Evolutionary conservation across 495 filamentous ascomycete genomes (phyloP).

Genomic region (Annulohypoxylon stygium): DNA sequence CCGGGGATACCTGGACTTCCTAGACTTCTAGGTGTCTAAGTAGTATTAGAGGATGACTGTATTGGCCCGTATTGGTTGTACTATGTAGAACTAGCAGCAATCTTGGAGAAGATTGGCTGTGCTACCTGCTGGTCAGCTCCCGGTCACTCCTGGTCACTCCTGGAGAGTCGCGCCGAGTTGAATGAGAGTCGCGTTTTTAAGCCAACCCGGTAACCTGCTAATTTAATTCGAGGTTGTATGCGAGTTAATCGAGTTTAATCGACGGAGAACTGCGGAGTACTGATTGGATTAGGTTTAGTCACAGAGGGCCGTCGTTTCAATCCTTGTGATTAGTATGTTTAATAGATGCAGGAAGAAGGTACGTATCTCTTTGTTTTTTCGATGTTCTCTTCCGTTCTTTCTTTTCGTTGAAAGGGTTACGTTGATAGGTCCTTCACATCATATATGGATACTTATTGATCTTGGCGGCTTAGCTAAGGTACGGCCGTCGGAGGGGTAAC

Average conservation of each 20-base stretch:
- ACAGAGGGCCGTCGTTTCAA: conserved; percentile 11
- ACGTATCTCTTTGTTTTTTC: conserved; percentile 28
- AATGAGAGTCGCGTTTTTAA: conserved; percentile 3
- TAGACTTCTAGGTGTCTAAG: conserved; percentile 10
- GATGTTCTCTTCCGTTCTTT: conserved; percentile 1
- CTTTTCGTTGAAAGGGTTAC: neutral
- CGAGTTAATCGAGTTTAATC: conserved; percentile 18
- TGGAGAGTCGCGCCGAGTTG: conserved; percentile 2
- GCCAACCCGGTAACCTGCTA: conserved; percentile 16
- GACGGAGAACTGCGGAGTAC: conserved; percentile 9
- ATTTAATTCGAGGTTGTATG: conserved; percentile 13
- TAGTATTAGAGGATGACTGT: conserved; percentile 25
- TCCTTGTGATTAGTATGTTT: conserved; percentile 3
- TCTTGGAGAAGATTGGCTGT: conserved; percentile 19
- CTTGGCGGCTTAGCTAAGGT: neutral
- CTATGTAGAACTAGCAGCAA: conserved; percentile 29
- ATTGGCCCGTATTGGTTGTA: conserved; percentile 13
- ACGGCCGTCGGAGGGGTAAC: conserved; percentile 43
- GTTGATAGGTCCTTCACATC: conserved; percentile 6
- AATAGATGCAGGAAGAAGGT: conserved; percentile 1
- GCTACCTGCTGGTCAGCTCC: neutral
- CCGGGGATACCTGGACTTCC: neutral
- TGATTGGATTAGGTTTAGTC: conserved; percentile 19
- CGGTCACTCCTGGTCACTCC: conserved; percentile 6
- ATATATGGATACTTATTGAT: neutral